Evolutionary conservation across 371 early-diverging fungal genomes (phyloP), one percentile per base, ranked within the genome.

Genomic region (Mucor piriformis): DNA sequence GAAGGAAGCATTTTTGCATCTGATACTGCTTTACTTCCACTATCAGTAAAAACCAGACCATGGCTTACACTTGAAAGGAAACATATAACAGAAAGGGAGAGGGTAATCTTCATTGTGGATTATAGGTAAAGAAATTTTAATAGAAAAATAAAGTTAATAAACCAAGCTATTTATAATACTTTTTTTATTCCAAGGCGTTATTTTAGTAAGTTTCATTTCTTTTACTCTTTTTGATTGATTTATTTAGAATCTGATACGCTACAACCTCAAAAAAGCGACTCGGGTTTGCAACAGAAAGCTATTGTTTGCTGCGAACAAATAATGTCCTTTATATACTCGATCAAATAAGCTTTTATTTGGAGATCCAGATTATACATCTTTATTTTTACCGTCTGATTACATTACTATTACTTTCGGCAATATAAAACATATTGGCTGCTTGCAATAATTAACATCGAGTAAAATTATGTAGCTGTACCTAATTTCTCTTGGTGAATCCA

Each of bases 71-170:
- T 44, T 8, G 48, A 18, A 6, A 57, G 52, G 6, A 63, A 29
- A n/a, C 56, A 55, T 5, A 27, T 49, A 15, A 33, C 15, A 23
- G 62, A 50, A 33, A 62, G 37, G 12, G 62, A 55, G 16, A 58
- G 32, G 12, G 48, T n/a, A 44, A 44, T 27, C 16, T 53, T 53
- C 50, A 59, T 50, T 15, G 25, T 7, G 15, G 18, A 27, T 20
- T 40, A 23, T 38, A 12, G 44, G 20, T 16, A 54, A 53, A 47
- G 52, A 40, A 37, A 37, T n/a, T 13, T 18, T 20, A 42, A 7
- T 4, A 24, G 24, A 24, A 3, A 20, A 46, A 46, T 37, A 20
- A 29, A 18, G 27, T 34, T 35, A 46, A 24, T 35, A 47, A 35
- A 29, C n/a, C 34, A 50, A n/a, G 25, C 4, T 46, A 46, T 46